These are phyloP conservation scores for Podila minutissima DNA, from an alignment of 192 early-diverging fungal species.

Conservation along the genomic window DNA sequence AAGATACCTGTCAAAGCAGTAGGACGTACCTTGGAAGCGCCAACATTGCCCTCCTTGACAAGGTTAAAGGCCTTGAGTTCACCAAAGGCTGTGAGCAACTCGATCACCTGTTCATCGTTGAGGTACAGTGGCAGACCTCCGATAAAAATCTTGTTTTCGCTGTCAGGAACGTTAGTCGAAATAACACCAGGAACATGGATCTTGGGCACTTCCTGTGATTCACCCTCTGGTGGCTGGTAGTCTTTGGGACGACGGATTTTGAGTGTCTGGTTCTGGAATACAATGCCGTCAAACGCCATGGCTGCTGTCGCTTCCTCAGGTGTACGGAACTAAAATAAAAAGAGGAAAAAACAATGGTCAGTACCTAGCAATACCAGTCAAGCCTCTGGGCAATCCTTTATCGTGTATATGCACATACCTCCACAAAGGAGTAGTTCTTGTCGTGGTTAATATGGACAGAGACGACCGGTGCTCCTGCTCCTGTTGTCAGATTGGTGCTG, in stretches of 20 bases:
- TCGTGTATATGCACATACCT: conserved; percentile 63
- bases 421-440: conserved; percentile 97
- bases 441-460: conserved; percentile 91
- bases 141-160: conserved; percentile 93
- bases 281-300: conserved; percentile 93
- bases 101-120: conserved; percentile 93
- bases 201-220: conserved; percentile 57
- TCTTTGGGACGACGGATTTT: conserved; percentile 97
- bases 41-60: conserved; percentile 83
- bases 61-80: conserved; percentile 92
- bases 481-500: conserved; percentile 76
- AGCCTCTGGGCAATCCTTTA: background rate
- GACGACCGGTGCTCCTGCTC: conserved; percentile 75
- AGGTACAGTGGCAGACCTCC: conserved; percentile 91
- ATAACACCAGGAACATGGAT: conserved; percentile 80
- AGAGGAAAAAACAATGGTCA: background rate
- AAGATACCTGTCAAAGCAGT: background rate
- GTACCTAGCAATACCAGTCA: background rate
- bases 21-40: conserved; percentile 73
- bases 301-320: conserved; percentile 90
- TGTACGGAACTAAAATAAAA: conserved; percentile 74
- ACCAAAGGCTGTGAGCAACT: conserved; percentile 94
- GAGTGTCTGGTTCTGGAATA: conserved; percentile 82
- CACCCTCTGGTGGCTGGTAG: conserved; percentile 75
- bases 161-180: conserved; percentile 92